Conservation (phyloP, 1,284 basidiomycete species). For the Apiotrichum montevideense region DNA sequence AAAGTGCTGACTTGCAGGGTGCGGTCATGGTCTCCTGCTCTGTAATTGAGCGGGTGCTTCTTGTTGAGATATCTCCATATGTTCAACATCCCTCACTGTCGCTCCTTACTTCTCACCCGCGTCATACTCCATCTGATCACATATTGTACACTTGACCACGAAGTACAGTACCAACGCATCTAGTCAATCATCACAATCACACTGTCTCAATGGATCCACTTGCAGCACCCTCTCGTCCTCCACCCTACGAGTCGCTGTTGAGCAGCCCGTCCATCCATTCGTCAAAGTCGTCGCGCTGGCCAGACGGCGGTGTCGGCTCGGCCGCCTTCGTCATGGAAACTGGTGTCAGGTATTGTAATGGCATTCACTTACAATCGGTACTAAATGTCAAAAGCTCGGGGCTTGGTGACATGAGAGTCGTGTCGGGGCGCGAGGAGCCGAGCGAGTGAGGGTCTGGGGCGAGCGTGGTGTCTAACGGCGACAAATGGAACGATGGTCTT, state of each 20-base stretch:
- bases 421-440: neutral
- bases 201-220: no score
- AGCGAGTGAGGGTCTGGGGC: neutral
- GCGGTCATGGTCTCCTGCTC: slow-evolving; percentile 11
- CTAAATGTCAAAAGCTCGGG: neutral
- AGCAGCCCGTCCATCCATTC: slow-evolving; percentile 2
- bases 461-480: neutral
- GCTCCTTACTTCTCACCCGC: no score
- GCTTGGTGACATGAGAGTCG: neutral
- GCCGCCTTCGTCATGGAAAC: neutral
- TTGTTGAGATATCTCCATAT: neutral
- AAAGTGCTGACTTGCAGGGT: slow-evolving; percentile 9
- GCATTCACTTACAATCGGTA: neutral
- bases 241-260: neutral
- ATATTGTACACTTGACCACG: no score
- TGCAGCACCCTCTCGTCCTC: neutral
- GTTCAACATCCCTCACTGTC: no score
- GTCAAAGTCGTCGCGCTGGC: slow-evolving; percentile 4
- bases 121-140: neutral
- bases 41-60: slow-evolving; percentile 7
- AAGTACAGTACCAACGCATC: no score
- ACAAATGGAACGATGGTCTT: no score
- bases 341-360: neutral
- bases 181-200: no score
- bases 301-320: neutral